Percentiles rank a stretch among this genome's conserved stretches.
These are phyloP conservation scores for Thermochaetoides dissita DNA, from an alignment of 2,329 filamentous ascomycete species.

Conservation along the genomic window DNA sequence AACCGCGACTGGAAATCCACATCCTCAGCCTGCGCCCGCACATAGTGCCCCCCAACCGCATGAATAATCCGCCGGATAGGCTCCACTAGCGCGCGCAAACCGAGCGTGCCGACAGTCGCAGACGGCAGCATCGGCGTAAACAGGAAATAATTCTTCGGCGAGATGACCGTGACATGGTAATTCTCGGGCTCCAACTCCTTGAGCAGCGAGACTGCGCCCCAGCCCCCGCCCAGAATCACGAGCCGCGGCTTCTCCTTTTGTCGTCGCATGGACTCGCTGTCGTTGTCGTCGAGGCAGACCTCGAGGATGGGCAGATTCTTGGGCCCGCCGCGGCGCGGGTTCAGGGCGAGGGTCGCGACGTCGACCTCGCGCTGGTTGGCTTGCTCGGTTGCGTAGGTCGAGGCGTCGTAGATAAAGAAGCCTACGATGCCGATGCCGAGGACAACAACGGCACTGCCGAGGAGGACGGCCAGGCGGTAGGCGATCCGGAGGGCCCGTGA, in stretches of 20 bases:
- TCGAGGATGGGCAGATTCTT: slow-evolving; percentile 93
- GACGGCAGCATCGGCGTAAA: slow-evolving; percentile 98
- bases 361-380: slow-evolving; percentile 55
- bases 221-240: slow-evolving; percentile 85
- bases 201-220: slow-evolving; percentile 83
- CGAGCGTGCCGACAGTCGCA: slow-evolving; percentile 88
- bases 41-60: slow-evolving; percentile 71
- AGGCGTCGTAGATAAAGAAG: slow-evolving; percentile 90
- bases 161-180: slow-evolving; percentile 91
- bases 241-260: slow-evolving; percentile 82
- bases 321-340: slow-evolving; percentile 69
- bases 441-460: slow-evolving; percentile 64
- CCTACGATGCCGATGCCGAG: slow-evolving; percentile 55
- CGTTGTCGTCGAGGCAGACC: slow-evolving; percentile 77
- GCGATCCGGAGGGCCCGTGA: slow-evolving; percentile 42
- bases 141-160: slow-evolving; percentile 89
- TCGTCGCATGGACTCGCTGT: slow-evolving; percentile 52
- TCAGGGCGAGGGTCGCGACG: slow-evolving; percentile 72
- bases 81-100: slow-evolving; percentile 81
- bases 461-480: slow-evolving; percentile 55
- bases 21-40: slow-evolving; percentile 75
- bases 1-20: slow-evolving; percentile 86
- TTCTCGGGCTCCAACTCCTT: slow-evolving; percentile 83
- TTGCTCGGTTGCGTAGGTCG: slow-evolving; percentile 63
- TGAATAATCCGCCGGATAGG: slow-evolving; percentile 75